Evolutionary conservation across 2,329 filamentous ascomycete genomes (phyloP), one percentile per base, ranked within the genome.

Genomic region (Colletotrichum eleusines): DNA sequence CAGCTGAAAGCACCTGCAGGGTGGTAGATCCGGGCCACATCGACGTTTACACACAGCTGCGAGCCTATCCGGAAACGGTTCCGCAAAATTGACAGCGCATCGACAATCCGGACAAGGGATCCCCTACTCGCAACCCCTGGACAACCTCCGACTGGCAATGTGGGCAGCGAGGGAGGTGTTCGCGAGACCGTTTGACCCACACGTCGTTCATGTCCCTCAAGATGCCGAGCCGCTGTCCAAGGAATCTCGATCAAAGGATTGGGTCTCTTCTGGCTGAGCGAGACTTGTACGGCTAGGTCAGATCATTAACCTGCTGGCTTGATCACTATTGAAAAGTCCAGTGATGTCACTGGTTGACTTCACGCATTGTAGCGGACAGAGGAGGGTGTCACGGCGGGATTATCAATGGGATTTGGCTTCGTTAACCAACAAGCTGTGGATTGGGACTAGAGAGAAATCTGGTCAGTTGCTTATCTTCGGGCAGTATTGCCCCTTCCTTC

Each of bases 11-110:
- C 35, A 61, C 59, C 20, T 40, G 40, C 33, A 60, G 33, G 28
- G 20, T 51, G 33, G 40, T n/a, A 23, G 31, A 18, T 40, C 40
- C 50, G 40, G 55, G n/a, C 12, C 33, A n/a, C 51, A 42, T 57
- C 50, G 54, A 67, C 23, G 14, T 38, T 59, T 71, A 66, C 71
- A 72, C 71, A 65, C 70, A 73, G 74, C 77, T 74, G 78, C 77
- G 76, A 68, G 73, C 74, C 72, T 75, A 77, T 77, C 78, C 78
- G 71, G 72, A 79, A 77, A 71, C 74, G 77, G 76, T 9, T 26
- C 64, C 46, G n/a, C 31, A 16, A n/a, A 50, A 74, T 77, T 74
- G 78, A 75, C 77, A 79, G 63, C 77, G 78, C 77, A 79, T 71
- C 60, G n/a, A 50, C 51, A 12, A 42, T 35, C 46, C 35, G 35